Conservation (phyloP, 805 yeast genomes). For the Ogataea neopini region DNA sequence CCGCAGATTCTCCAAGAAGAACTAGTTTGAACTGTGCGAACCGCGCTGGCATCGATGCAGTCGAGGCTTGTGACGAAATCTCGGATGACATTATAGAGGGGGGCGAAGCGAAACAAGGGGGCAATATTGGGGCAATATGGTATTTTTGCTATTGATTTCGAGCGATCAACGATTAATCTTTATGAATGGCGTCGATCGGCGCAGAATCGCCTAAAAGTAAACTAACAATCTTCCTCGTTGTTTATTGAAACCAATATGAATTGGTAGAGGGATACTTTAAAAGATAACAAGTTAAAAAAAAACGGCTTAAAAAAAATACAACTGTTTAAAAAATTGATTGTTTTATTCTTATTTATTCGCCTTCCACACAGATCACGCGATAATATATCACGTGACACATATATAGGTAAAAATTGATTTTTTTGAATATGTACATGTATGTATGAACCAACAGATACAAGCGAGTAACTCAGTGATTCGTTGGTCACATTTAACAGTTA, state of each 20-base stretch:
- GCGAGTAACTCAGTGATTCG: too few relatives aligned
- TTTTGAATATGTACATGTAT: neutral
- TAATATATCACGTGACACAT: neutral
- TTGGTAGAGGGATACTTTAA: too few relatives aligned
- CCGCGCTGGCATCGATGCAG: constrained; percentile 23
- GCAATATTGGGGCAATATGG: neutral
- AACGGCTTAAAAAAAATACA: neutral
- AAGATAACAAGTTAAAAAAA: constrained; percentile 1
- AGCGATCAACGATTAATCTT: too few relatives aligned
- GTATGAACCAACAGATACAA: too few relatives aligned
- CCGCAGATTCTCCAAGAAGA: constrained; percentile 63
- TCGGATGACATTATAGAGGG: constrained; percentile 5
- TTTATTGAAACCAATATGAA: too few relatives aligned
- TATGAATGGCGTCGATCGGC: neutral
- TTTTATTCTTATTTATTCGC: neutral
- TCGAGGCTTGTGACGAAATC: constrained; percentile 21
- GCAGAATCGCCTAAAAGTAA: neutral
- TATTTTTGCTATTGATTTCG: too few relatives aligned
- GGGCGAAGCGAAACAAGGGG: neutral
- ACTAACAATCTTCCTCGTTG: neutral
- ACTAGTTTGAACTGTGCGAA: constrained; percentile 63
- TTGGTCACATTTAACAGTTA: too few relatives aligned
- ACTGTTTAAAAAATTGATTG: neutral
- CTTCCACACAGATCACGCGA: neutral
- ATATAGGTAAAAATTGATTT: too few relatives aligned